A percentile compares a stretch with the other conserved stretches of the same genome.
phyloP scores from a whole-genome alignment of 2,329 filamentous ascomycete genomes.

The Arthrinium puccinioides region DNA sequence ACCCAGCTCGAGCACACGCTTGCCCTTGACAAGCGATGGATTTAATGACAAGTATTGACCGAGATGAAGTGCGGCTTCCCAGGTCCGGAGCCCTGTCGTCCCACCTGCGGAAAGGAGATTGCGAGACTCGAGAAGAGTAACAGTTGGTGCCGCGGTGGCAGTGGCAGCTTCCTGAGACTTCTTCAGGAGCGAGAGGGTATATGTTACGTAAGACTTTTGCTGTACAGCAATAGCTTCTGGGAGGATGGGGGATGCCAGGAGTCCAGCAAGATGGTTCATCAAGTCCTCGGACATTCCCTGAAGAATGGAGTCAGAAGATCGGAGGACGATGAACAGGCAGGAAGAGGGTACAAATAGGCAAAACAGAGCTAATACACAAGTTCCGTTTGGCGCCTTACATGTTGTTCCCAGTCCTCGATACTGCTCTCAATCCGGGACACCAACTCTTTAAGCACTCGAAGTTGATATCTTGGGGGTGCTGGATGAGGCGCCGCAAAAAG shows the following conservation, averaged over 20 bases:
- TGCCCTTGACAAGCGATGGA: constrained; percentile 37
- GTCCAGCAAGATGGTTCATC: constrained; percentile 58
- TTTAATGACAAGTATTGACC: constrained; percentile 58
- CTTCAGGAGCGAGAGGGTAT: constrained; percentile 39
- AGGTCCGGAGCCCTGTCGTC: constrained; percentile 71
- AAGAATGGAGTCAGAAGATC: constrained; percentile 13
- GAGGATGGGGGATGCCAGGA: constrained; percentile 58
- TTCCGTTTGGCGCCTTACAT: constrained; percentile 54
- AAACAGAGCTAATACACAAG: neutral
- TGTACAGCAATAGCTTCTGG: constrained; percentile 60
- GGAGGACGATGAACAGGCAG: constrained; percentile 3
- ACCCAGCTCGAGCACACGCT: constrained; percentile 63
- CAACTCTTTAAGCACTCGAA: constrained; percentile 67
- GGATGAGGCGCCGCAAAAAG: constrained; percentile 58
- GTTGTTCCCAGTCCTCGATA: constrained; percentile 74
- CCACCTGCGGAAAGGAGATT: constrained; percentile 62
- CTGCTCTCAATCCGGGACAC: constrained; percentile 62
- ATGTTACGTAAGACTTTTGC: constrained; percentile 69
- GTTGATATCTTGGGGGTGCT: constrained; percentile 63
- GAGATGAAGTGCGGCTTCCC: constrained; percentile 72
- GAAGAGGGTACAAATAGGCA: constrained; percentile 13
- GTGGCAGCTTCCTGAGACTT: neutral
- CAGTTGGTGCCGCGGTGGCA: constrained; percentile 14
- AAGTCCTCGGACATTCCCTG: constrained; percentile 82
- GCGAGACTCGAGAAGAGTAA: constrained; percentile 64